These are phyloP conservation scores for Erysiphe pulchra DNA, from an alignment of 2,329 filamentous ascomycete species.

Conservation along the genomic window DNA sequence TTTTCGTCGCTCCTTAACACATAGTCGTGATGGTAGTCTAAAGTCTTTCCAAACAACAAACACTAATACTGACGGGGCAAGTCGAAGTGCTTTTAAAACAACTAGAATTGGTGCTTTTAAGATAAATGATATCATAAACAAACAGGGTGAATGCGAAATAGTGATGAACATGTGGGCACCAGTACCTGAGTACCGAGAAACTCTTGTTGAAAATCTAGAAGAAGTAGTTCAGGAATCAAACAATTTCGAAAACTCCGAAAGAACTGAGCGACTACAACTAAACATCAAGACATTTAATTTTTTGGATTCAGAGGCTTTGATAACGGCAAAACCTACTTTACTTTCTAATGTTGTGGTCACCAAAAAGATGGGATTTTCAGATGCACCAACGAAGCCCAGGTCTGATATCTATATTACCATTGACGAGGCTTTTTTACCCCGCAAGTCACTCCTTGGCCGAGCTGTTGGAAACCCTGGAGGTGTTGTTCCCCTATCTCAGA, in stretches of 20 bases:
- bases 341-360: slow-evolving; percentile 62
- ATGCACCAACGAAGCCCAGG: slow-evolving; percentile 62
- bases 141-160: slow-evolving; percentile 46
- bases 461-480: slow-evolving; percentile 29
- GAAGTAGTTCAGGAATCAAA: slow-evolving; percentile 47
- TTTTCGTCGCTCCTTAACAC: neutral
- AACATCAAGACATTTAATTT: slow-evolving; percentile 56
- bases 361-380: slow-evolving; percentile 77
- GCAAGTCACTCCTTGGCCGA: slow-evolving; percentile 44
- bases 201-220: slow-evolving; percentile 40
- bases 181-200: slow-evolving; percentile 26
- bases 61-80: slow-evolving; percentile 14
- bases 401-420: slow-evolving; percentile 92
- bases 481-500: slow-evolving; percentile 40
- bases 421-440: slow-evolving; percentile 50
- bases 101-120: slow-evolving; percentile 57
- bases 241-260: slow-evolving; percentile 44
- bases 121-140: slow-evolving; percentile 48
- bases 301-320: slow-evolving; percentile 51
- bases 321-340: slow-evolving; percentile 68
- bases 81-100: slow-evolving; percentile 29
- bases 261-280: slow-evolving; percentile 54
- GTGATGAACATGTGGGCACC: slow-evolving; percentile 56
- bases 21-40: slow-evolving; percentile 17
- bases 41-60: slow-evolving; percentile 28